Evolutionary conservation across 768 basidiomycete genomes (phyloP), one percentile per base, ranked within the genome.

Genomic region (Coprinopsis cinerea): DNA sequence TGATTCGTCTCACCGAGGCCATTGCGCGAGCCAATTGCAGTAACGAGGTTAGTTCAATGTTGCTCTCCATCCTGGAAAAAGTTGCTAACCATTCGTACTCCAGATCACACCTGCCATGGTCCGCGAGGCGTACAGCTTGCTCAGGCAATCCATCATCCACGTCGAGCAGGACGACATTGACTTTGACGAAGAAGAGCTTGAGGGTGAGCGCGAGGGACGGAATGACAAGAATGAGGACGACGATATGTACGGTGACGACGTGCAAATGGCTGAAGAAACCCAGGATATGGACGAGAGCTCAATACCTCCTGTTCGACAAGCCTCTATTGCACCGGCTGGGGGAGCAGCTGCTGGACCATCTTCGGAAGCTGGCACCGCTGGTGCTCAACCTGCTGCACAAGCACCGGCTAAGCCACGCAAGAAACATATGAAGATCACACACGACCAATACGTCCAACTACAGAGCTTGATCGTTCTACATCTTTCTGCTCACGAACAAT

Each of bases 121-220:
- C 18, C 83, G 93, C 34, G 96, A 99, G 67, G 96, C 96, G 1
- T 98, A 89, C 68, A 84, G 82, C 36, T 83, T 99, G 17, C 74
- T 99, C 11, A 83, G 90, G 22, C 94, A 96, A 64, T 98, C 96
- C 1, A 99, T 99, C 67, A 97, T 99, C 59, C 96, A 98, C 61
- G 94, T 99, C 53, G 96, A 99, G 62, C 93, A 98, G 64, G 96
- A 99, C 62, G 95, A 98, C 59, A 85, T 99, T 60, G 92, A 96
- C 63, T 89, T 98, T 65, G 96, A 98, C 61, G 91, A 94, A 57
- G 92, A 95, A 59, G 92, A 92, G 51, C 67, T 77, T 1, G 74
- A 77, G 47, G 81, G 75, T 17, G 78, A 79, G 55, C 78, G 74
- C 7, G 70, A 59, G n/a, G 65, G n/a, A n/a, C n/a, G 61, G 25